Conservation (phyloP, 2,329 filamentous ascomycete genomes). For the Endocalyx cinctus region DNA sequence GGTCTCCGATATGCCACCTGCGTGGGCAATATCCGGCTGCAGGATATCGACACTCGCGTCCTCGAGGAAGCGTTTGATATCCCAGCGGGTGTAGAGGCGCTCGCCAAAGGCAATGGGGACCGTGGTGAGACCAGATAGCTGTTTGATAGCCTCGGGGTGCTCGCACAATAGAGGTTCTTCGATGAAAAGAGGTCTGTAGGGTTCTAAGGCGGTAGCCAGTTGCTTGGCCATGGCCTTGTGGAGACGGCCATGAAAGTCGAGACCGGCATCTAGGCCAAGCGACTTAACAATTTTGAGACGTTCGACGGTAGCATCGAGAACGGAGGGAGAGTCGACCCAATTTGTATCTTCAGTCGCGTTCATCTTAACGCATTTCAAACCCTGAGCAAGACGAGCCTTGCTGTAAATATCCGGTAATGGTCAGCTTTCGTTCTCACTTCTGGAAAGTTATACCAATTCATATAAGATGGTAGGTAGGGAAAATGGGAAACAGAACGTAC, state of each 20-base stretch:
- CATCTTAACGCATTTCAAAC: slow-evolving; percentile 70
- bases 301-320: slow-evolving; percentile 59
- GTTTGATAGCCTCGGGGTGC: slow-evolving; percentile 60
- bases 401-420: too few species aligned
- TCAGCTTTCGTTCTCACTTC: too few species aligned
- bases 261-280: slow-evolving; percentile 65
- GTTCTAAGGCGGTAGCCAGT: slow-evolving; percentile 61
- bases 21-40: slow-evolving; percentile 69
- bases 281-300: slow-evolving; percentile 65
- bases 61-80: slow-evolving; percentile 68
- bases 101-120: slow-evolving; percentile 70
- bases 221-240: slow-evolving; percentile 82
- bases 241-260: slow-evolving; percentile 74
- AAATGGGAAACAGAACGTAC: slow-evolving; percentile 29
- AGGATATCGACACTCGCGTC: slow-evolving; percentile 64
- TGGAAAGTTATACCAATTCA: too few species aligned
- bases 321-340: slow-evolving; percentile 69
- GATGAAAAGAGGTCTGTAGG: slow-evolving; percentile 67
- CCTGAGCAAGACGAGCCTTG: slow-evolving; percentile 53
- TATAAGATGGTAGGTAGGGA: not conserved
- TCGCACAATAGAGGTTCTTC: slow-evolving; percentile 71
- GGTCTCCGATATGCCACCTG: slow-evolving; percentile 69
- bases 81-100: slow-evolving; percentile 63
- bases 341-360: slow-evolving; percentile 72
- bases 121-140: slow-evolving; percentile 48